Percentiles rank a stretch among this genome's conserved stretches.
These are phyloP conservation scores for Laburnicola sp. DNA, from an alignment of 2,329 filamentous ascomycete species.

Conservation along the genomic window DNA sequence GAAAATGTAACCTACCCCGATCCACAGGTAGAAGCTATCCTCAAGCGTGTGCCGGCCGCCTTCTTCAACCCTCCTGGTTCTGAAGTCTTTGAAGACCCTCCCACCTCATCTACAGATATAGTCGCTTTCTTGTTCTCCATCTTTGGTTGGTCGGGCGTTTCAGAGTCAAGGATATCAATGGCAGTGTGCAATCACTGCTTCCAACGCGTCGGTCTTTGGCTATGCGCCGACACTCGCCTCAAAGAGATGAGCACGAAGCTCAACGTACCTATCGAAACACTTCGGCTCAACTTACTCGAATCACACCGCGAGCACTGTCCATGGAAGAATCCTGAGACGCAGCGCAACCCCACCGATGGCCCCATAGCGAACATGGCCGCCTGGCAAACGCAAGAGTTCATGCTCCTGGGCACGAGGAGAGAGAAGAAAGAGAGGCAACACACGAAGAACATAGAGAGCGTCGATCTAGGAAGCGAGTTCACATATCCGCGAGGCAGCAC, in stretches of 20 bases:
- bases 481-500: slow-evolving; percentile 19
- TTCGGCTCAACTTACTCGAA: slow-evolving; percentile 43
- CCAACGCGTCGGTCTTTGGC: slow-evolving; percentile 86
- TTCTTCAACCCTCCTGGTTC: slow-evolving; percentile 28
- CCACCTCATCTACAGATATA: slow-evolving; percentile 25
- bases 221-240: slow-evolving; percentile 61
- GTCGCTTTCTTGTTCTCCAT: slow-evolving; percentile 44
- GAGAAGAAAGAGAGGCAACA: slow-evolving; percentile 12
- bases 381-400: slow-evolving; percentile 43
- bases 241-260: slow-evolving; percentile 41
- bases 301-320: slow-evolving; percentile 47
- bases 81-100: slow-evolving; percentile 15
- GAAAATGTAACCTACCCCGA: slow-evolving; percentile 41
- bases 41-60: slow-evolving; percentile 26
- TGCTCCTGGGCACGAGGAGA: slow-evolving; percentile 30
- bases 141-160: slow-evolving; percentile 58
- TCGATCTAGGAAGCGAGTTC: slow-evolving; percentile 30
- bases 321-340: slow-evolving; percentile 44
- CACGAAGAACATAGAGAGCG: slow-evolving; percentile 23
- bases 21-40: slow-evolving; percentile 28
- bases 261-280: slow-evolving; percentile 29
- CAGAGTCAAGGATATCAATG: slow-evolving; percentile 67
- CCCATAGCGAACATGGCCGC: slow-evolving; percentile 39
- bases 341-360: slow-evolving; percentile 36
- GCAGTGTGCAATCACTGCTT: slow-evolving; percentile 84